A percentile compares a stretch with the other conserved stretches of the same genome.
phyloP scores from a whole-genome alignment of 2,329 filamentous ascomycete genomes.

The Graphilbum sp. region DNA sequence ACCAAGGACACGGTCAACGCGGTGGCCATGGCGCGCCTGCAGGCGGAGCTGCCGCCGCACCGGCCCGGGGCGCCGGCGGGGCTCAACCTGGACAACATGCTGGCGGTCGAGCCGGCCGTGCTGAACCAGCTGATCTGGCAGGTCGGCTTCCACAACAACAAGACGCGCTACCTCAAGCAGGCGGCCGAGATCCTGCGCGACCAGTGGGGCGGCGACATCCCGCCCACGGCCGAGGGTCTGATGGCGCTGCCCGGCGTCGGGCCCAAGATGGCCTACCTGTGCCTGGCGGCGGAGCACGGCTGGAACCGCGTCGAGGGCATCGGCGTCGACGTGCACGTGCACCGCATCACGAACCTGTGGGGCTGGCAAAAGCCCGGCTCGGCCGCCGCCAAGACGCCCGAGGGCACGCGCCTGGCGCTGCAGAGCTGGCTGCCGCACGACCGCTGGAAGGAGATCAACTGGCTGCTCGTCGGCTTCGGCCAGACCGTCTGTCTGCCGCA shows the following conservation, averaged over 20 bases:
- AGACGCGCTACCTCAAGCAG: slow-evolving; percentile 64
- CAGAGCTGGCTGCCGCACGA: slow-evolving; percentile 73
- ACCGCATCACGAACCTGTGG: slow-evolving; percentile 89
- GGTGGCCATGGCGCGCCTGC: slow-evolving; percentile 62
- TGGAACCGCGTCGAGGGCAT: slow-evolving; percentile 55
- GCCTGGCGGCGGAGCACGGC: slow-evolving; percentile 52
- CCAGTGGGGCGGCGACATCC: slow-evolving; percentile 59
- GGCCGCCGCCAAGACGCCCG: slow-evolving; percentile 49
- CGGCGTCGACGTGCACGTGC: slow-evolving; percentile 87
- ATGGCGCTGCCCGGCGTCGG: slow-evolving; percentile 72
- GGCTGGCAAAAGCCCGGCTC: slow-evolving; percentile 48
- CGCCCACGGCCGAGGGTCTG: slow-evolving; percentile 58
- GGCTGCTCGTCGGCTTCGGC: slow-evolving; percentile 71
- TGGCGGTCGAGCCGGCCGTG: slow-evolving; percentile 48
- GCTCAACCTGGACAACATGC: slow-evolving; percentile 61
- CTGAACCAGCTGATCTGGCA: slow-evolving; percentile 63
- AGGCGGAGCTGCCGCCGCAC: slow-evolving; percentile 50
- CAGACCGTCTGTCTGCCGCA: slow-evolving; percentile 76
- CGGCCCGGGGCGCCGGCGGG: slow-evolving; percentile 26
- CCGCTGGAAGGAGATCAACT: slow-evolving; percentile 85
- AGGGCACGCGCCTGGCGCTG: slow-evolving; percentile 61
- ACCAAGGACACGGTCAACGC: slow-evolving; percentile 88
- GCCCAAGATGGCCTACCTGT: slow-evolving; percentile 89
- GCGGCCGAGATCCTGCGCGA: slow-evolving; percentile 59
- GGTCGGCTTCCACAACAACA: slow-evolving; percentile 91